Percentiles rank a stretch among this genome's conserved stretches.
These are phyloP conservation scores for Phytophthora pisi DNA, from an alignment of 352 stramenopile genomes.

Conservation along the genomic window DNA sequence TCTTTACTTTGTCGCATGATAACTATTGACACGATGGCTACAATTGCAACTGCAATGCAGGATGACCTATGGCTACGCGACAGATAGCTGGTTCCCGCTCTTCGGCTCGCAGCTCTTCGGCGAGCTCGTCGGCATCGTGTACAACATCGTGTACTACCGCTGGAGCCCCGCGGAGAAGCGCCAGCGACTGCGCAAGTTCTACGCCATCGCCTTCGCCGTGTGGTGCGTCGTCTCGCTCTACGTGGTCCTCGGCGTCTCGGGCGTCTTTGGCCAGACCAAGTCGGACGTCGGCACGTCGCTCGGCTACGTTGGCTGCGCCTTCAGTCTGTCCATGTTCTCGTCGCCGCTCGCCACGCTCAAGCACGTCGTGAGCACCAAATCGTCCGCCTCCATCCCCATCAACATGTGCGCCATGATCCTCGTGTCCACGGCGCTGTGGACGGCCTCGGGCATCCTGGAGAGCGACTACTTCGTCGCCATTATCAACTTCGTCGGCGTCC, in stretches of 20 bases:
- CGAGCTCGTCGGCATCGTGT: slow-evolving; percentile 20
- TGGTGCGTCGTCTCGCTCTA: slow-evolving; percentile 39
- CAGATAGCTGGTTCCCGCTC: slow-evolving; percentile 32
- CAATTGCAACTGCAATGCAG: background rate
- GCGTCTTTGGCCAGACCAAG: slow-evolving; percentile 39
- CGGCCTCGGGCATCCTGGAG: slow-evolving; percentile 21
- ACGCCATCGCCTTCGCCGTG: slow-evolving; percentile 19
- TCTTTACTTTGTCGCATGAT: background rate
- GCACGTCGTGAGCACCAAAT: slow-evolving; percentile 30
- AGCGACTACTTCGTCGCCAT: slow-evolving; percentile 29
- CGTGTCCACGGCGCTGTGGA: slow-evolving; percentile 29
- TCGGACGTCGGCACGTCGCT: slow-evolving; percentile 24
- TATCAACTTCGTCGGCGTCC: slow-evolving; percentile 40
- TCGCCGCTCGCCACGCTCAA: slow-evolving; percentile 33
- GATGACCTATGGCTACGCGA: slow-evolving; percentile 35
- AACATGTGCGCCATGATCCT: slow-evolving; percentile 33
- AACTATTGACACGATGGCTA: slow-evolving; percentile 6
- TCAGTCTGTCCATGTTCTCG: slow-evolving; percentile 31
- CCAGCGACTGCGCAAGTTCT: slow-evolving; percentile 17
- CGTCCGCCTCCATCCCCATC: slow-evolving; percentile 37
- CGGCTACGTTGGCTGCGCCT: slow-evolving; percentile 29
- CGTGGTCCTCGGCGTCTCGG: slow-evolving; percentile 37
- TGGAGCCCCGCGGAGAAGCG: slow-evolving; percentile 26
- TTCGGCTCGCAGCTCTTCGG: slow-evolving; percentile 32
- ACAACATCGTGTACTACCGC: slow-evolving; percentile 36